phyloP scores from a whole-genome alignment of 805 yeast genomes.

The Myxozyma neotropica region DNA sequence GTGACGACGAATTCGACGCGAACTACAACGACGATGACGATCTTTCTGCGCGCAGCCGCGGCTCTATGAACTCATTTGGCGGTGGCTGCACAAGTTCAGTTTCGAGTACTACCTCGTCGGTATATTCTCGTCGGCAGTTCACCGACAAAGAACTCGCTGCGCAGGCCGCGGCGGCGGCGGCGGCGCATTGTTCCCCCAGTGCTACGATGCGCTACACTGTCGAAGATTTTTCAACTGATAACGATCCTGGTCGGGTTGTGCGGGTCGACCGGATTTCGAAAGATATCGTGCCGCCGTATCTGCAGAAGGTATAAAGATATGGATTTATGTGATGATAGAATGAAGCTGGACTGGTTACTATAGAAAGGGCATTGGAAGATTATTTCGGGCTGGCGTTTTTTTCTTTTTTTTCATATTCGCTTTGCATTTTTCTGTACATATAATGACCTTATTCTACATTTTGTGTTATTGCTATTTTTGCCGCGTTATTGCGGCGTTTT shows the following conservation, averaged over 20 bases:
- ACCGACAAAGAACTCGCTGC: neutral
- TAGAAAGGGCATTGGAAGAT: neutral
- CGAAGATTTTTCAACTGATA: constrained; percentile 2
- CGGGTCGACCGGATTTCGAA: constrained; percentile 10
- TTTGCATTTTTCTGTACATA: neutral
- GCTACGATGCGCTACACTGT: constrained; percentile 5
- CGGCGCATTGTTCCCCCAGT: neutral
- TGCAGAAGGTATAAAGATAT: neutral
- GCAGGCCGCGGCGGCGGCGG: neutral
- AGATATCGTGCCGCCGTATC: constrained; percentile 20
- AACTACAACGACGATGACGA: neutral
- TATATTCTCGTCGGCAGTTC: neutral
- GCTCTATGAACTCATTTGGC: neutral
- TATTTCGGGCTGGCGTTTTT: neutral
- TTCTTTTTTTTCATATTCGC: neutral
- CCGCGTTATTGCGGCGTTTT: no score
- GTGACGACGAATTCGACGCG: neutral
- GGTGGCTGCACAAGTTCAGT: neutral
- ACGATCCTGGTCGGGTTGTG: constrained; percentile 18
- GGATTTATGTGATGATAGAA: neutral
- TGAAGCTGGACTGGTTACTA: neutral
- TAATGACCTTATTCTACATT: neutral
- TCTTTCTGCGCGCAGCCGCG: neutral
- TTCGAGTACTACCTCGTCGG: neutral
- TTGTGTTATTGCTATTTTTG: neutral